Evolutionary conservation across 1,139 yeast species (phyloP).

Genomic region (Blastobotrys buckinghamii): DNA sequence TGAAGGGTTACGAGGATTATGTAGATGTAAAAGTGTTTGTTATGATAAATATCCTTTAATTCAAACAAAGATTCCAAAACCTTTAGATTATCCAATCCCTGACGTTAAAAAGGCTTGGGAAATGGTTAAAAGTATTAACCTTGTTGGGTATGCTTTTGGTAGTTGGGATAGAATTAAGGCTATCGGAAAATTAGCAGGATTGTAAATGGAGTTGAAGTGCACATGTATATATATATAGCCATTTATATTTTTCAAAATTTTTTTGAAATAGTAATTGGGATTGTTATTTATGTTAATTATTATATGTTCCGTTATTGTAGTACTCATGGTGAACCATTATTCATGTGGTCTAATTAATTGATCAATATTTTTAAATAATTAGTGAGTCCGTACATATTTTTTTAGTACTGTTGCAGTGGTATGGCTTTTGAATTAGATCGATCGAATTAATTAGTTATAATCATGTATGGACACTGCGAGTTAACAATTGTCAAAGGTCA

Average conservation of each 20-base stretch:
- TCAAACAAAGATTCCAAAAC: conserved; percentile 74
- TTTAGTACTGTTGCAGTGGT: too few species aligned
- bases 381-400: too few species aligned
- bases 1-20: conserved; percentile 87
- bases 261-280: too few species aligned
- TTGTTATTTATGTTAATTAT: too few species aligned
- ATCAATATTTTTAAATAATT: too few species aligned
- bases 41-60: conserved; percentile 75
- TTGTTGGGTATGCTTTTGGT: conserved; percentile 75
- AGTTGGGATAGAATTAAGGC: conserved; percentile 61
- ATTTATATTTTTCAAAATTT: neutral
- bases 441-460: too few species aligned
- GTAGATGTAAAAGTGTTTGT: conserved; percentile 79
- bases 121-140: conserved; percentile 73
- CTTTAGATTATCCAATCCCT: conserved; percentile 84
- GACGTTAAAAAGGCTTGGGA: conserved; percentile 82
- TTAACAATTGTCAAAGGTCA: too few species aligned
- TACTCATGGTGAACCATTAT: too few species aligned
- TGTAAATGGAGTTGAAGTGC: neutral
- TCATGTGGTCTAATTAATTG: too few species aligned
- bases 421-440: too few species aligned
- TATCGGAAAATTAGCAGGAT: conserved; percentile 29
- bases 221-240: neutral
- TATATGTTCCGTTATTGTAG: too few species aligned
- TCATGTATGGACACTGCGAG: too few species aligned